Conservation (phyloP, 2,329 filamentous ascomycete species). For the Apiospora sp. region DNA sequence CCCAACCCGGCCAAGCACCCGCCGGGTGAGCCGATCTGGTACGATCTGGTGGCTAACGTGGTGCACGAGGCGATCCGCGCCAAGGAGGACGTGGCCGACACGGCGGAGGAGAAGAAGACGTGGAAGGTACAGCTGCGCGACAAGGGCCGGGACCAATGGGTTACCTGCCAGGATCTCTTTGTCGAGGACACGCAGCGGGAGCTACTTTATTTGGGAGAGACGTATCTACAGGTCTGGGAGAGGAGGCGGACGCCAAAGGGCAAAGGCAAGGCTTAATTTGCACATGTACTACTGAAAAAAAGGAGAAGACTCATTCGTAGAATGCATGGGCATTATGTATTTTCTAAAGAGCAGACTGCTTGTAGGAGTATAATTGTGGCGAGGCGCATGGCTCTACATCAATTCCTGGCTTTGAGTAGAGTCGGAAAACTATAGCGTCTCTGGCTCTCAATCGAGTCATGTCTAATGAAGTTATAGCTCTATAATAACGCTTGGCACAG, state of each 20-base stretch:
- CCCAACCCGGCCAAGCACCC: slow-evolving; percentile 77
- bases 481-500: background rate
- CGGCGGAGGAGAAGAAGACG: slow-evolving; percentile 84
- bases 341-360: background rate
- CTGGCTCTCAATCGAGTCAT: background rate
- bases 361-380: background rate
- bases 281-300: background rate
- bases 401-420: background rate
- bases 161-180: slow-evolving; percentile 91
- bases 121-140: slow-evolving; percentile 94
- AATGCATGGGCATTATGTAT: background rate
- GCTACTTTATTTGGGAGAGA: slow-evolving; percentile 90
- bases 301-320: background rate
- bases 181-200: slow-evolving; percentile 91
- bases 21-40: slow-evolving; percentile 84
- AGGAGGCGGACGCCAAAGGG: slow-evolving; percentile 66
- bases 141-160: slow-evolving; percentile 84
- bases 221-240: slow-evolving; percentile 97
- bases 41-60: slow-evolving; percentile 95
- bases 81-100: slow-evolving; percentile 86
- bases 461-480: background rate
- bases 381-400: background rate
- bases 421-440: background rate
- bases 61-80: slow-evolving; percentile 83
- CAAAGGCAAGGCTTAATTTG: slow-evolving; percentile 47